Conservation (phyloP, 768 basidiomycete species). For the Termitomyces eurrhizus region DNA sequence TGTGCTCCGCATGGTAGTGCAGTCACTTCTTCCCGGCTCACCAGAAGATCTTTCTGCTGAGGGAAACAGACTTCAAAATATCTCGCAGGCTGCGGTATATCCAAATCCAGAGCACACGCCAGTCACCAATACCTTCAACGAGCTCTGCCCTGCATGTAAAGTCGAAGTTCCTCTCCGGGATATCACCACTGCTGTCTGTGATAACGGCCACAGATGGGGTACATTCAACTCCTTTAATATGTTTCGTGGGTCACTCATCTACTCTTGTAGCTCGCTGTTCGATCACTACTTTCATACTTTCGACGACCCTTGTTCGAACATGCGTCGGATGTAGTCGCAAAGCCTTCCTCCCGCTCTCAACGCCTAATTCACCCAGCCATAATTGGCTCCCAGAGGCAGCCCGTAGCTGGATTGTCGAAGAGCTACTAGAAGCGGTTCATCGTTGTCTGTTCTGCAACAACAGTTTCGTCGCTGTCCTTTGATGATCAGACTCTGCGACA, state of each 20-base stretch:
- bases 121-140: constrained; percentile 42
- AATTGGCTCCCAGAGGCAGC: constrained; percentile 46
- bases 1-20: constrained; percentile 54
- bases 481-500: neutral
- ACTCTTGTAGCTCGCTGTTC: constrained; percentile 64
- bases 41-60: constrained; percentile 35
- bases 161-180: constrained; percentile 56
- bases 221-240: constrained; percentile 21
- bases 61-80: constrained; percentile 26
- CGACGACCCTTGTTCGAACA: constrained; percentile 74
- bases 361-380: constrained; percentile 24
- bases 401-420: constrained; percentile 60
- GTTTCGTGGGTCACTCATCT: constrained; percentile 12
- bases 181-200: constrained; percentile 57
- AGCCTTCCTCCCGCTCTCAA: constrained; percentile 63
- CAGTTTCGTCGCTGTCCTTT: constrained; percentile 56
- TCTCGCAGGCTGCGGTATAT: constrained; percentile 21
- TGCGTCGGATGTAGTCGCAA: constrained; percentile 82
- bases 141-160: constrained; percentile 74
- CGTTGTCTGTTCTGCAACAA: constrained; percentile 73
- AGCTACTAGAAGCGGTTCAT: constrained; percentile 59
- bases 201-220: constrained; percentile 79
- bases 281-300: constrained; percentile 73
- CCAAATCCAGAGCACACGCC: constrained; percentile 25
- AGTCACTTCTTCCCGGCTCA: constrained; percentile 52